Conservation (phyloP, 768 basidiomycete genomes). For the Hygrocybe coccinea region DNA sequence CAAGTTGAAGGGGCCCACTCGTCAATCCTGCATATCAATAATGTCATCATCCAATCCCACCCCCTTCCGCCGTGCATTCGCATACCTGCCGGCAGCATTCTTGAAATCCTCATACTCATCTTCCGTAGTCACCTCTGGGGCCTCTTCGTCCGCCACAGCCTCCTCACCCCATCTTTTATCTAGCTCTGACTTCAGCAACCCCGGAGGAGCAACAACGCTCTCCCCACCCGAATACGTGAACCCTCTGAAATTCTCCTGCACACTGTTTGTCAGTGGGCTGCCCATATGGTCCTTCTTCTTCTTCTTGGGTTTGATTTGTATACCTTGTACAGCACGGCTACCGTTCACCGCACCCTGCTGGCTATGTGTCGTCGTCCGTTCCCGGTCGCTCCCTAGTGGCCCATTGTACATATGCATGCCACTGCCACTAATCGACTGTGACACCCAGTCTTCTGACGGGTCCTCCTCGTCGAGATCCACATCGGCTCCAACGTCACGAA, state of each 20-base stretch:
- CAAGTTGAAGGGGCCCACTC: too few species aligned
- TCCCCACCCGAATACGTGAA: slow-evolving; percentile 85
- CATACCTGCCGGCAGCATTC: slow-evolving; percentile 65
- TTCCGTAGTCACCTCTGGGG: slow-evolving; percentile 52
- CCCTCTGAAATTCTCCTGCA: slow-evolving; percentile 95
- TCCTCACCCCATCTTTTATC: slow-evolving; percentile 16
- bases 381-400: slow-evolving; percentile 62
- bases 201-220: slow-evolving; percentile 48
- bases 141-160: slow-evolving; percentile 49
- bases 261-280: slow-evolving; percentile 80
- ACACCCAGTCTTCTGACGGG: slow-evolving; percentile 67
- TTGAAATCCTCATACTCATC: slow-evolving; percentile 71
- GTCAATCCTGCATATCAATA: not conserved
- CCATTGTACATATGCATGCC: slow-evolving; percentile 64
- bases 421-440: slow-evolving; percentile 38
- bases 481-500: slow-evolving; percentile 59
- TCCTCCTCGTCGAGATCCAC: slow-evolving; percentile 56
- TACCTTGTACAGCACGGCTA: slow-evolving; percentile 28
- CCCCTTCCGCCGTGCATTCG: slow-evolving; percentile 49
- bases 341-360: slow-evolving; percentile 6
- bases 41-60: slow-evolving; percentile 36
- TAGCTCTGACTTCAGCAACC: slow-evolving; percentile 29
- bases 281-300: slow-evolving; percentile 45
- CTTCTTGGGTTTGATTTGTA: slow-evolving; percentile 50
- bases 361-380: slow-evolving; percentile 11